Percentiles rank a stretch among this genome's conserved stretches.
These are phyloP conservation scores for Vitis rupestris DNA, from an alignment of 164 flowering plant species.

Conservation along the genomic window DNA sequence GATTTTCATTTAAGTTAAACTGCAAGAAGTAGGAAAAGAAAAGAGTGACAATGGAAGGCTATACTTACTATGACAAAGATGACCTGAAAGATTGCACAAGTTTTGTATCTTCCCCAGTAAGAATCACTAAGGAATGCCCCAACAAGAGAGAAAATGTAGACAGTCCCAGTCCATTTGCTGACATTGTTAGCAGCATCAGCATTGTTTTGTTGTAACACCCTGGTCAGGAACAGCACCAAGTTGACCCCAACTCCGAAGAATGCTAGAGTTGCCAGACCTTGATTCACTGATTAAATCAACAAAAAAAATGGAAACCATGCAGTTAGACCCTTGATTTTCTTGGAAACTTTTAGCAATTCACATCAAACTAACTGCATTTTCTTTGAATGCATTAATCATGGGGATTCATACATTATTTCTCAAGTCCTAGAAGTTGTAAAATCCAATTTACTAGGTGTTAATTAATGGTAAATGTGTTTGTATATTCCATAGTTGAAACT, in stretches of 20 bases:
- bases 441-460: too few species aligned
- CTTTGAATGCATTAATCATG: background rate
- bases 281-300: constrained; percentile 58
- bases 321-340: too few species aligned
- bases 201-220: constrained; percentile 73
- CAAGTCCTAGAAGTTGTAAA: too few species aligned
- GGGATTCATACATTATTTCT: too few species aligned
- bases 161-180: constrained; percentile 98
- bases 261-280: constrained; percentile 90
- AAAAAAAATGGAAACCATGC: background rate
- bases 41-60: background rate
- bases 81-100: constrained; percentile 84
- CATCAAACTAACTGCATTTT: too few species aligned
- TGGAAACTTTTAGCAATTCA: too few species aligned
- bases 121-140: constrained; percentile 88
- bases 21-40: too few species aligned
- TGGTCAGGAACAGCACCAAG: constrained; percentile 82
- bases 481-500: too few species aligned
- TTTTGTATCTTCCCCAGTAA: constrained; percentile 94
- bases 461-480: too few species aligned
- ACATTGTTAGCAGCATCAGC: constrained; percentile 92
- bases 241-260: constrained; percentile 97
- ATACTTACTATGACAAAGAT: constrained; percentile 74
- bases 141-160: constrained; percentile 84
- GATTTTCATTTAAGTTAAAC: too few species aligned